Evolutionary conservation across 1,284 basidiomycete species (phyloP), one percentile per base, ranked within the genome.

Genomic region (Ceratobasidium sp.): DNA sequence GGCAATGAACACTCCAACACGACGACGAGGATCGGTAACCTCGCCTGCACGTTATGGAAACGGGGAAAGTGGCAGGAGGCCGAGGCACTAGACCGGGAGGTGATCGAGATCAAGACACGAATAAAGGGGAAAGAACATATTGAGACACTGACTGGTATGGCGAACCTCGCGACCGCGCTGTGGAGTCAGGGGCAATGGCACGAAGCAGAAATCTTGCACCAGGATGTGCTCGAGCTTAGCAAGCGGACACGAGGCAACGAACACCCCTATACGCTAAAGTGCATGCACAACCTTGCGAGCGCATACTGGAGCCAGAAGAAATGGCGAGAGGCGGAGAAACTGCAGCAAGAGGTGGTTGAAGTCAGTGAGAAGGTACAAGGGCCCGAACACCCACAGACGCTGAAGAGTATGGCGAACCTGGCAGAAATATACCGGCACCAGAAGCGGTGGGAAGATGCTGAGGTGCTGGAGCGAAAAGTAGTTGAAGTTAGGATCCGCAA

Each of bases 1-100:
- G 64, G 64, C 11, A 31, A 34, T 8, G 64, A 66, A n/a, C 64
- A 66, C n/a, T 53, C 34, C 16, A 49, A 56, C 43, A 68, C 65
- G 22, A 53, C 49, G 7, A 54, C 49, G 1, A 54, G 65, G 8
- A 54, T 54, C 34, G 53, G 49, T 31, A 66, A 66, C 49, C 64
- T 66, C 1, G 64, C 64, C 49, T 51, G 34, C 34, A 53, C 64
- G 34, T 22, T 66, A 14, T 53, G 64, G 64, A 51, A 53, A 27
- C 64, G 53, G 24, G 24, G 64, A 16, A 66, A 66, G 49, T 53
- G 19, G 46, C 14, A 53, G 24, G 64, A 66, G 49, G 64, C 64
- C 4, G 49, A 51, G 24, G 29, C 48, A 5, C 49, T 66, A 34
- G 41, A 56, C 14, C 34, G 34, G 5, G 51, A 69, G 16, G 66